phyloP scores from a whole-genome alignment of 2,329 filamentous ascomycete species.

The Aphanoascus verrucosus region DNA sequence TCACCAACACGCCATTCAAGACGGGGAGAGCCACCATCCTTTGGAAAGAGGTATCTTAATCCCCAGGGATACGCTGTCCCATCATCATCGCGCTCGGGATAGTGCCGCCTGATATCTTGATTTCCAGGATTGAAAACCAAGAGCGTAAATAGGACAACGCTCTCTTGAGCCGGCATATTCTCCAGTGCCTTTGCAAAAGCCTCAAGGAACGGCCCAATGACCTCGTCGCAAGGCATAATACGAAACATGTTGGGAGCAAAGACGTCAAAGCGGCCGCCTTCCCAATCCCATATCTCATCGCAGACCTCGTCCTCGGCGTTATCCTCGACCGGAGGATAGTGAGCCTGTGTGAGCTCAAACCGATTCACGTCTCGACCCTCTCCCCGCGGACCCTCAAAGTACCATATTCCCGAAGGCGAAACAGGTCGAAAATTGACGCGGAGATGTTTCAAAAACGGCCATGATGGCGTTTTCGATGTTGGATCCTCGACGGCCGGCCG shows the following conservation, averaged over 20 bases:
- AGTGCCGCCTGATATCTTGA: background rate
- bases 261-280: background rate
- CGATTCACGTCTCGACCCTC: background rate
- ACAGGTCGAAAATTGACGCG: constrained; percentile 7
- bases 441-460: constrained; percentile 8
- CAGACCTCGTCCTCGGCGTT: constrained; percentile 2
- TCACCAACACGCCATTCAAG: constrained; percentile 8
- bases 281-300: background rate
- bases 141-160: background rate
- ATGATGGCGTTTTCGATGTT: constrained; percentile 18
- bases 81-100: background rate
- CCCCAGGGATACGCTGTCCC: background rate
- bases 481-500: constrained; percentile 15
- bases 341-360: constrained; percentile 2
- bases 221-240: constrained; percentile 6
- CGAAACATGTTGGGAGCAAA: constrained; percentile 6
- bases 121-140: background rate
- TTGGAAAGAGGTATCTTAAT: constrained; percentile 3
- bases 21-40: background rate
- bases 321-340: constrained; percentile 9
- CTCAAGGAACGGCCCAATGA: constrained; percentile 6
- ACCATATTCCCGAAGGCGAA: constrained; percentile 11
- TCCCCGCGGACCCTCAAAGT: constrained; percentile 7
- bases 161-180: no score
- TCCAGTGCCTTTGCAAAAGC: no score